Evolutionary conservation across 345 rosid genomes (phyloP).

Genomic region (Eucalyptus curtisii): DNA sequence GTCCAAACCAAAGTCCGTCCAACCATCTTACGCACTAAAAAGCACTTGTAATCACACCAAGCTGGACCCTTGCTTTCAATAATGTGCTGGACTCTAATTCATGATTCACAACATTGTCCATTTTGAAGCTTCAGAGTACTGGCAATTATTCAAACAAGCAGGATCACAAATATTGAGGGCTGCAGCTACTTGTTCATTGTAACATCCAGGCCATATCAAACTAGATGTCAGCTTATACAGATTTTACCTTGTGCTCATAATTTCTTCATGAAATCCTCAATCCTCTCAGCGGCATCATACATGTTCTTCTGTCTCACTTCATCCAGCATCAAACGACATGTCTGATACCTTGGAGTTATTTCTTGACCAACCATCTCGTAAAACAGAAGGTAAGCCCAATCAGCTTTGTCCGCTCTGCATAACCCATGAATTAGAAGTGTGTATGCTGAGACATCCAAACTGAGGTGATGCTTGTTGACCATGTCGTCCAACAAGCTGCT

Average conservation of each 20-base stretch:
- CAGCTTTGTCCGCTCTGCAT: slow-evolving; percentile 44
- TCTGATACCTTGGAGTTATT: slow-evolving; percentile 45
- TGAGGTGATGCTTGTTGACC: slow-evolving; percentile 70
- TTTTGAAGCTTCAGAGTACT: not conserved
- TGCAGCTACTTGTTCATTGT: not conserved
- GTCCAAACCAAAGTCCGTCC: not conserved
- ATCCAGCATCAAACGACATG: slow-evolving; percentile 56
- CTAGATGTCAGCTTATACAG: not conserved
- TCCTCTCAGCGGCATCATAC: slow-evolving; percentile 40
- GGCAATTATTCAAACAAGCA: not conserved
- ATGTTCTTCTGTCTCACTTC: slow-evolving; percentile 42
- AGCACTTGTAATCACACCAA: not conserved
- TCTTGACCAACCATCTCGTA: slow-evolving; percentile 65
- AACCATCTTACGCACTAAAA: not conserved
- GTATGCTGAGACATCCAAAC: slow-evolving; percentile 62
- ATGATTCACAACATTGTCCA: not conserved
- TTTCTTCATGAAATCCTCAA: slow-evolving; percentile 49
- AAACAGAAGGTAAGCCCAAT: slow-evolving; percentile 64
- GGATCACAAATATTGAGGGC: not conserved
- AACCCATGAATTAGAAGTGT: slow-evolving; percentile 72
- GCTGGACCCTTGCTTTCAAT: not conserved
- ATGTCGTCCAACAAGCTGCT: slow-evolving; percentile 47
- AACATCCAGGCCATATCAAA: not conserved
- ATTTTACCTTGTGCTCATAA: slow-evolving; percentile 2
- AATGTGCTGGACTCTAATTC: not conserved